phyloP scores from a whole-genome alignment of 2,329 filamentous ascomycete genomes.

The Penicillium aurantiogriseum region DNA sequence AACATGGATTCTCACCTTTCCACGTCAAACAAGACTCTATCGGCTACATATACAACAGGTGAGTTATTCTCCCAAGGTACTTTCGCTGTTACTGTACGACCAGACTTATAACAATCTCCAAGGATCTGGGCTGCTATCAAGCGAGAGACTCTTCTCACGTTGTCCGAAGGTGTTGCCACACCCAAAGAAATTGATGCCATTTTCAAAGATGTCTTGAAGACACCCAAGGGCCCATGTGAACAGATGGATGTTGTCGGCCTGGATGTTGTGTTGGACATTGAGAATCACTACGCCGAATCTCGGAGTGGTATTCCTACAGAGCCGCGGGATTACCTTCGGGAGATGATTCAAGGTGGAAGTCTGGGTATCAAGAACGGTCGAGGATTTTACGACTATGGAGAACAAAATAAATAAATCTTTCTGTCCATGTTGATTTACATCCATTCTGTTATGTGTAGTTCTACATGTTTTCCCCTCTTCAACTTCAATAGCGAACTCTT shows the following conservation, averaged over 20 bases:
- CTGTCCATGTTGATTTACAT: neutral
- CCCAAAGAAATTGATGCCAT: conserved; percentile 41
- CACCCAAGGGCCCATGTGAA: conserved; percentile 38
- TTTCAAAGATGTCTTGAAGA: conserved; percentile 39
- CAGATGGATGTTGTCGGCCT: conserved; percentile 45
- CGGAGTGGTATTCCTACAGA: conserved; percentile 29
- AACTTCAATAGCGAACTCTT: rapidly evolving
- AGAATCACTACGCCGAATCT: conserved; percentile 40
- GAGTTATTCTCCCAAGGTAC: neutral
- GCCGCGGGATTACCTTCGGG: conserved; percentile 34
- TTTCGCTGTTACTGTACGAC: neutral
- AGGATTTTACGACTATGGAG: conserved; percentile 37
- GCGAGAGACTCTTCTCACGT: conserved; percentile 38
- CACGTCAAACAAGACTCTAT: conserved; percentile 38
- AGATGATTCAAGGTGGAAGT: conserved; percentile 32
- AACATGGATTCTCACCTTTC: conserved; percentile 40
- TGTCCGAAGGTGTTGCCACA: conserved; percentile 36
- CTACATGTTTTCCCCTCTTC: neutral
- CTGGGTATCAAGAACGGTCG: conserved; percentile 34
- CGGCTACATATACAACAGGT: conserved; percentile 45
- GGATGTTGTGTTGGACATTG: conserved; percentile 43
- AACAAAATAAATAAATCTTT: neutral
- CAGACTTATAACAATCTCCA: neutral
- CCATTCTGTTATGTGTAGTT: too few species aligned
- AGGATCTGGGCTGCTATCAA: conserved; percentile 47